Conservation (phyloP, 2,329 filamentous ascomycete species). For the Passalora sequoiae region DNA sequence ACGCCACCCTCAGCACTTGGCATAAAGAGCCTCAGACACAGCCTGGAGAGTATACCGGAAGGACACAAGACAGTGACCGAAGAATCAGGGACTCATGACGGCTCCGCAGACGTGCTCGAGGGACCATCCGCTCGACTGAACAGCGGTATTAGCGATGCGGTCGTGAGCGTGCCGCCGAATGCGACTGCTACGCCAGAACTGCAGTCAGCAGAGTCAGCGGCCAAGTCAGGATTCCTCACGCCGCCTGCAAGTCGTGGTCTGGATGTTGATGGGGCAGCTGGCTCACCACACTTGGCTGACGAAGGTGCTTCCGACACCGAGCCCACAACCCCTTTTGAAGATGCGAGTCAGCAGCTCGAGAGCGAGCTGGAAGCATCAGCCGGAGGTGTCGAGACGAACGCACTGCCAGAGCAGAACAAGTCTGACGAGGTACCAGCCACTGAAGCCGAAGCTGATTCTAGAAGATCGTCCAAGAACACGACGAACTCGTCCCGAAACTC, state of each 20-base stretch:
- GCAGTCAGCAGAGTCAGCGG: slow-evolving; percentile 6
- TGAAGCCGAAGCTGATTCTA: neutral
- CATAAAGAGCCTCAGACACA: slow-evolving; percentile 12
- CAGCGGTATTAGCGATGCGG: slow-evolving; percentile 9
- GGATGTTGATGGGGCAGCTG: neutral
- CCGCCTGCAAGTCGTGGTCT: slow-evolving; percentile 4
- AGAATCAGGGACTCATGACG: neutral
- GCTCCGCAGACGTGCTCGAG: slow-evolving; percentile 4
- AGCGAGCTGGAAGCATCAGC: slow-evolving; percentile 5
- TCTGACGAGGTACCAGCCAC: neutral
- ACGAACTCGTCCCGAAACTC: neutral
- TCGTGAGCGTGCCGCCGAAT: slow-evolving; percentile 8
- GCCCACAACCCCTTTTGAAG: slow-evolving; percentile 20
- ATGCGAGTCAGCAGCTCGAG: slow-evolving; percentile 18
- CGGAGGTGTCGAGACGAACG: neutral
- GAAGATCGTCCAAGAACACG: neutral
- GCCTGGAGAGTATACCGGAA: slow-evolving; percentile 24
- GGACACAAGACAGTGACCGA: slow-evolving; percentile 1
- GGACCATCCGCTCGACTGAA: slow-evolving; percentile 9
- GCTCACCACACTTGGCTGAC: slow-evolving; percentile 1
- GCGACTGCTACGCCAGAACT: slow-evolving; percentile 10
- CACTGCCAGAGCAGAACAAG: neutral
- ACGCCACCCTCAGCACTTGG: slow-evolving; percentile 14
- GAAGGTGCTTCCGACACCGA: slow-evolving; percentile 8
- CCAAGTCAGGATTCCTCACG: slow-evolving; percentile 7